Base-by-base conservation (phyloP, 768 basidiomycete genomes). In the Dendrothele bispora region DNA sequence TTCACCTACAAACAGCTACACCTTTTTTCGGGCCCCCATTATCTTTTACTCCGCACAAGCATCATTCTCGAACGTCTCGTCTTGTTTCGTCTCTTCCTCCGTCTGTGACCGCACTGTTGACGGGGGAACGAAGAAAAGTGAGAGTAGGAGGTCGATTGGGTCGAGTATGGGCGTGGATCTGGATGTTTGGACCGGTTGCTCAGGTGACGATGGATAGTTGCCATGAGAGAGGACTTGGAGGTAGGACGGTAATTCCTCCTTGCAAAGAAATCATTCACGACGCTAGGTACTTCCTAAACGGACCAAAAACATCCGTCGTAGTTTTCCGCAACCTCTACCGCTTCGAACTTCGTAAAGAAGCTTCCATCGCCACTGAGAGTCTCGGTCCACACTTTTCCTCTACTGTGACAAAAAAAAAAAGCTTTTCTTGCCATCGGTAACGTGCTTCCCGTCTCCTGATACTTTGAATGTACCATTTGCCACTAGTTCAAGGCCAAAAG, bases 261-360 rank as follows among this genome's bases (percentile, higher is more conserved):
- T 54, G 60, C 62, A 98, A 95, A 77, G 95, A 99, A 65, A 98
- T 99, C 74, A 97, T 99, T 70, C 97, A 99, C 79, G 97, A 99
- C 73, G 74, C 97, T 65, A 97, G 95, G 93, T 95, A 67, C 69
- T 90, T 68, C 34, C 24, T 7, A 20, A 5, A n/a, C 22, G 28
- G 18, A 39, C 15, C 28, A 17, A 22, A 4, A 39, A 10, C 24
- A n/a, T 48, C n/a, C 15, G 34, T 41, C 28, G 92, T 99, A 64
- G 91, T 95, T 66, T 99, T 99, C 89, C 93, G 95, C 55, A 95
- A 99, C 73, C 97, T 95, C 48, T 99, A 98, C 86, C 90, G 95
- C 67, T 98, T 98, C 88, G 97, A 95, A 74, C 91, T 94, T 73
- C 91, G 91, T 72, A 79, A 87, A 65, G 97, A 99, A 73, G 98